Percentiles rank a stretch among this genome's conserved stretches.
Evolutionary conservation across 2,329 filamentous ascomycete species (phyloP).

Genomic region (Rutstroemia sp.): DNA sequence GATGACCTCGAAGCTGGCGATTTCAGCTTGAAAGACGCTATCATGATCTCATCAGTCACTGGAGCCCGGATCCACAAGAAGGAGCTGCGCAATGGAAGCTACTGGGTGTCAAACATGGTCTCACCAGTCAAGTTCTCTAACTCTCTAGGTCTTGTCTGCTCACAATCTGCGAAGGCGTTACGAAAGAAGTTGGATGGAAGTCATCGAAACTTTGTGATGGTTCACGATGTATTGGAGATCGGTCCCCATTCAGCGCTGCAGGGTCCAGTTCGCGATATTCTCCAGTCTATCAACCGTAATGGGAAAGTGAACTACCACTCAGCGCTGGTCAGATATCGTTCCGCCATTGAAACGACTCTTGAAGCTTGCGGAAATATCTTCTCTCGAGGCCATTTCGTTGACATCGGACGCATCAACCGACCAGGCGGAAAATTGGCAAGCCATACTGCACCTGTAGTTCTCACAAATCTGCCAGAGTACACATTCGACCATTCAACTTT

Average conservation of each 20-base stretch:
- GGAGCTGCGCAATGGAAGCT: slow-evolving; percentile 20
- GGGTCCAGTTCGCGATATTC: not conserved
- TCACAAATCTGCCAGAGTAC: slow-evolving; percentile 43
- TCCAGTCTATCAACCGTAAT: not conserved
- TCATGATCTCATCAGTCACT: slow-evolving; percentile 10
- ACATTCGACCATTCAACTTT: slow-evolving; percentile 44
- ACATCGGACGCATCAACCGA: slow-evolving; percentile 6
- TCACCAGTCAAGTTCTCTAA: slow-evolving; percentile 35
- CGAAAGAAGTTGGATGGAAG: slow-evolving; percentile 2
- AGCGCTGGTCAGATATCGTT: not conserved
- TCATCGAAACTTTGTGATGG: not conserved
- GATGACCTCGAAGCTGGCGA: not conserved
- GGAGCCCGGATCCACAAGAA: not conserved
- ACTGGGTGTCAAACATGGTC: slow-evolving; percentile 40
- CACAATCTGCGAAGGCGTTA: not conserved
- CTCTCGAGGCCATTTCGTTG: not conserved
- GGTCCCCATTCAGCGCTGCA: slow-evolving; percentile 13
- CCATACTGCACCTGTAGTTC: not conserved
- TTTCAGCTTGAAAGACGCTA: slow-evolving; percentile 32
- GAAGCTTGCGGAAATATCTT: slow-evolving; percentile 1
- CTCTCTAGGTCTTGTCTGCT: slow-evolving; percentile 1
- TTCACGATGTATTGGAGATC: slow-evolving; percentile 10
- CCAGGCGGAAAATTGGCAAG: not conserved
- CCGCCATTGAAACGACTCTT: not conserved
- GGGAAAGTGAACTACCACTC: not conserved